Evolutionary conservation across 371 early-diverging fungal species (phyloP).

Genomic region (Circinella minor): DNA sequence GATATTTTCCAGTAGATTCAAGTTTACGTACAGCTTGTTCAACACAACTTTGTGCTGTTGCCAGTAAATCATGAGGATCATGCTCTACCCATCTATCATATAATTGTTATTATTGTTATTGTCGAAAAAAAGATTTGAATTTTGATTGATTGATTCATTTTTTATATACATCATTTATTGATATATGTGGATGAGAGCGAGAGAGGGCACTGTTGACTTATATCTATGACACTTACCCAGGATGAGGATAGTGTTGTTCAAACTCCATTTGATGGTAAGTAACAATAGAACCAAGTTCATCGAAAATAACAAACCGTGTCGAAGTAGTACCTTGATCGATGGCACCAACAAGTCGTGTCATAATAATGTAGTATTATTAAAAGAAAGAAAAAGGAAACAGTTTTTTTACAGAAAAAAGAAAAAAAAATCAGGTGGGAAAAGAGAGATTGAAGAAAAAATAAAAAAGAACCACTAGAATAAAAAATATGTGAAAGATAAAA

Average conservation of each 20-base stretch:
- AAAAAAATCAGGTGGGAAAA: conserved; percentile 9
- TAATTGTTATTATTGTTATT: background rate
- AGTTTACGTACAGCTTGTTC: conserved; percentile 72
- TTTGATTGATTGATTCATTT: too few species aligned
- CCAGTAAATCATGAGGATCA: conserved; percentile 79
- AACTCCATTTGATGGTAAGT: conserved; percentile 85
- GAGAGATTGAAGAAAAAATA: background rate
- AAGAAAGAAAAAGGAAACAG: conserved; percentile 2
- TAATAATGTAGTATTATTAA: background rate
- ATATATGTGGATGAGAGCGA: background rate
- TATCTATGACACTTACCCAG: conserved; percentile 65
- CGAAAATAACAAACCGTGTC: conserved; percentile 93
- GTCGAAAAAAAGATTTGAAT: too few species aligned
- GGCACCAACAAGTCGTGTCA: conserved; percentile 65
- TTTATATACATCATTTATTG: background rate
- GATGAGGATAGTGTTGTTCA: conserved; percentile 76
- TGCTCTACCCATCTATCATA: conserved; percentile 89
- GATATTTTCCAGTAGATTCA: conserved; percentile 59
- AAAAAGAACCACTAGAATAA: background rate
- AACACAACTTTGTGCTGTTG: conserved; percentile 75
- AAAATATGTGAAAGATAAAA: conserved; percentile 6
- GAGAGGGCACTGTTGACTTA: too few species aligned
- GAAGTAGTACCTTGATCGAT: conserved; percentile 97
- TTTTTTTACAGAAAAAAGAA: background rate
- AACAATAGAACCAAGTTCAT: conserved; percentile 76